Percentiles rank a stretch among this genome's conserved stretches.
phyloP scores from a whole-genome alignment of 2,329 filamentous ascomycete genomes.

The Colletotrichum sp. region DNA sequence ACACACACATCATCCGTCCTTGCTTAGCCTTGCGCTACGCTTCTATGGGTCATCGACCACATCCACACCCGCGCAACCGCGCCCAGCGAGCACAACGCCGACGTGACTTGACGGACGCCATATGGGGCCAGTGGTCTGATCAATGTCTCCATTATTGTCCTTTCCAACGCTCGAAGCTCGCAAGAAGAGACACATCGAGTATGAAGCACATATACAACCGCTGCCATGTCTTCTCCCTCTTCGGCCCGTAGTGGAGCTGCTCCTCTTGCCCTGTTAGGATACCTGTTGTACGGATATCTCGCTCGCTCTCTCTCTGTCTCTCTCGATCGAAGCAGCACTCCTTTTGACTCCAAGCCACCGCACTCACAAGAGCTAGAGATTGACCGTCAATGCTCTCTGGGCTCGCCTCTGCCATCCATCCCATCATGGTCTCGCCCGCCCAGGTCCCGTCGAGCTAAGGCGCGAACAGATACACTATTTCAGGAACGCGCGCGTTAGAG shows the following conservation, averaged over 20 bases:
- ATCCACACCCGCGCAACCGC: neutral
- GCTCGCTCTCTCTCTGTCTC: neutral
- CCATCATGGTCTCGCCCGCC: neutral
- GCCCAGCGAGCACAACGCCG: neutral
- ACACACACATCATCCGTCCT: neutral
- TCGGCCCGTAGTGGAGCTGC: neutral
- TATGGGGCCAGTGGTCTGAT: neutral
- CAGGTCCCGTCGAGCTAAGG: neutral
- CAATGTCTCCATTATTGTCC: neutral
- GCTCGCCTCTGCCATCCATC: constrained; percentile 13
- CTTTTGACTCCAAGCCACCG: neutral
- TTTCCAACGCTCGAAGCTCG: neutral
- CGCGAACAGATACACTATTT: constrained; percentile 8
- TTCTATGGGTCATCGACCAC: neutral
- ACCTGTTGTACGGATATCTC: neutral
- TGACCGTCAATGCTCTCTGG: neutral
- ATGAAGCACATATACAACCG: neutral
- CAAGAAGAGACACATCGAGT: neutral
- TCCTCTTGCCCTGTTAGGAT: neutral
- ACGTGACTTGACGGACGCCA: neutral
- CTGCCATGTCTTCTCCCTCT: neutral
- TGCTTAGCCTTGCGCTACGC: neutral
- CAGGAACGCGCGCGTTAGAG: constrained; percentile 3
- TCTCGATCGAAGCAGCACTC: neutral
- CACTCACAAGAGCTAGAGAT: neutral